These are phyloP conservation scores for Selenicereus undatus DNA, from an alignment of 148 eudicot species.

Conservation along the genomic window DNA sequence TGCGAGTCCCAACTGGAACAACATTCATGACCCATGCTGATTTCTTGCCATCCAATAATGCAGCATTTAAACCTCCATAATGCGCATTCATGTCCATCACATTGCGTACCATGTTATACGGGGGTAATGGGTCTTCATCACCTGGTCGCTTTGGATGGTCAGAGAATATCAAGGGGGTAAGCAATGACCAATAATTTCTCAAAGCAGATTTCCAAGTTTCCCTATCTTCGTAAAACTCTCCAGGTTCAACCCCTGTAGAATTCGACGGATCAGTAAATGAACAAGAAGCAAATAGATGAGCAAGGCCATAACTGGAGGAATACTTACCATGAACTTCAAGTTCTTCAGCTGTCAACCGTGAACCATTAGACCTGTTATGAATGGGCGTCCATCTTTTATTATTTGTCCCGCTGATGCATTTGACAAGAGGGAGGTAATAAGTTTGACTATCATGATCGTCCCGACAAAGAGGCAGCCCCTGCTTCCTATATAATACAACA, in stretches of 20 bases:
- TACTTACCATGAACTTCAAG: slow-evolving; percentile 87
- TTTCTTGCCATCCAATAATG: slow-evolving; percentile 63
- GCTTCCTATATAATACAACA: slow-evolving; percentile 41
- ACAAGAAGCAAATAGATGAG: neutral
- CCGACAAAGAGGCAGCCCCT: slow-evolving; percentile 60
- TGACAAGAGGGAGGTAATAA: slow-evolving; percentile 71
- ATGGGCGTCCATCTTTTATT: slow-evolving; percentile 79
- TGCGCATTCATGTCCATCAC: slow-evolving; percentile 96
- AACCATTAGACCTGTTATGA: slow-evolving; percentile 69
- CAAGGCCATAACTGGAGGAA: slow-evolving; percentile 21
- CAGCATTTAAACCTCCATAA: slow-evolving; percentile 82
- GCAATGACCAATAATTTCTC: slow-evolving; percentile 89
- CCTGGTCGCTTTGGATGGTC: slow-evolving; percentile 99
- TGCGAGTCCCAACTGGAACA: slow-evolving; percentile 61
- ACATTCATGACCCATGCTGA: slow-evolving; percentile 97
- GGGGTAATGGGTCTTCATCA: slow-evolving; percentile 97
- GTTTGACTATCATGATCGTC: slow-evolving; percentile 63
- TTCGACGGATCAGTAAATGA: neutral
- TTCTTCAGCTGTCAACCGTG: slow-evolving; percentile 46
- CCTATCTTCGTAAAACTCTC: slow-evolving; percentile 69
- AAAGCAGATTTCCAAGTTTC: slow-evolving; percentile 58
- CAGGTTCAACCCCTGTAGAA: slow-evolving; percentile 56
- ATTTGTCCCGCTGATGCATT: slow-evolving; percentile 69
- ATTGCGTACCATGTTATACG: slow-evolving; percentile 94
- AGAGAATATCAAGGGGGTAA: slow-evolving; percentile 93